Evolutionary conservation across 768 basidiomycete species (phyloP).

Genomic region (Tremella mesenterica): DNA sequence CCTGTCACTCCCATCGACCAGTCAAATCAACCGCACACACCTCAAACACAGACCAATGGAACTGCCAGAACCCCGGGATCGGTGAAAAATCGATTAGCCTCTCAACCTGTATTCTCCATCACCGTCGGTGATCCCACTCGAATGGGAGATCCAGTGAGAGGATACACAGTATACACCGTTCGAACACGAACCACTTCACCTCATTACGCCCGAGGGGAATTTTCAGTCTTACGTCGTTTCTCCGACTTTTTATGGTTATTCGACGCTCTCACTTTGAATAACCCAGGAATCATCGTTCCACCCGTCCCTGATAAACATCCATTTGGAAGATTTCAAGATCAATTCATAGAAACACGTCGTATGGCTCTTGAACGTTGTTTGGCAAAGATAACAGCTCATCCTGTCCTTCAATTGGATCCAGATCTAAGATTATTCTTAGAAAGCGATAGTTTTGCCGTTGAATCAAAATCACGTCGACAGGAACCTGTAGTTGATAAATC

Average conservation of each 20-base stretch:
- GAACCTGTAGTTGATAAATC: constrained; percentile 63
- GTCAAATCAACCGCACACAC: neutral
- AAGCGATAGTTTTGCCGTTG: constrained; percentile 79
- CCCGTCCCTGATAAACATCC: constrained; percentile 93
- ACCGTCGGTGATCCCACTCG: constrained; percentile 95
- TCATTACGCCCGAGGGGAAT: constrained; percentile 67
- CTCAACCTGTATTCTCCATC: constrained; percentile 63
- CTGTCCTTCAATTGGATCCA: constrained; percentile 74
- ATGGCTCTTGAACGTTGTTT: constrained; percentile 79
- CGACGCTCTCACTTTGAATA: constrained; percentile 75
- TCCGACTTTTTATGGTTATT: constrained; percentile 97
- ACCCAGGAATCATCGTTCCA: constrained; percentile 94
- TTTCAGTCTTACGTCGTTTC: constrained; percentile 93
- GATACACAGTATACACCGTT: constrained; percentile 92
- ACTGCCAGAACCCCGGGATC: neutral
- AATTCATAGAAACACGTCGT: constrained; percentile 80
- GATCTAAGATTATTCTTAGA: constrained; percentile 87
- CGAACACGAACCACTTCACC: constrained; percentile 82
- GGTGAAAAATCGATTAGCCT: neutral
- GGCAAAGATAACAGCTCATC: constrained; percentile 86
- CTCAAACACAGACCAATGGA: neutral
- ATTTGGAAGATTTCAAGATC: constrained; percentile 81
- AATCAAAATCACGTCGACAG: constrained; percentile 55
- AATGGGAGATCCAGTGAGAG: constrained; percentile 79
- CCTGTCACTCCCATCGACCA: neutral